Conservation (phyloP, 1,139 yeast species). For the Schizosaccharomyces versatilis region DNA sequence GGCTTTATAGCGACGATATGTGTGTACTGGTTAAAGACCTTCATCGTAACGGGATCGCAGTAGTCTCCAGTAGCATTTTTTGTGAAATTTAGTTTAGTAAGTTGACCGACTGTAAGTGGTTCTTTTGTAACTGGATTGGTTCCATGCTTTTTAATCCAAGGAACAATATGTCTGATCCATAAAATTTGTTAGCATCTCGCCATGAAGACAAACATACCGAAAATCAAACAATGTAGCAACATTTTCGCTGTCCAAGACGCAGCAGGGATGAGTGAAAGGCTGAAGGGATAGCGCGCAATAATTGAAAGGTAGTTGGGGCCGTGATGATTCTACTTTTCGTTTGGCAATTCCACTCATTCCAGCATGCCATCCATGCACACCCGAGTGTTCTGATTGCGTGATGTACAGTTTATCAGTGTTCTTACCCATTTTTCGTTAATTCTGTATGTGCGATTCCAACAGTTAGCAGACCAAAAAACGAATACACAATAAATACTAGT, state of each 20-base stretch:
- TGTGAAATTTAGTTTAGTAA: conserved; percentile 17
- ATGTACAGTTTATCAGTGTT: conserved; percentile 22
- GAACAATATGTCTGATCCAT: conserved; percentile 16
- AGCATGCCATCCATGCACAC: conserved; percentile 16
- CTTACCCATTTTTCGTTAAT: conserved; percentile 18
- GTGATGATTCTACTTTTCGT: conserved; percentile 6
- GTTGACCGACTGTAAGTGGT: conserved; percentile 14
- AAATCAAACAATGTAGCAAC: conserved; percentile 18
- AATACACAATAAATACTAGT: neutral
- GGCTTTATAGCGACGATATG: conserved; percentile 18
- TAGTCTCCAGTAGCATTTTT: conserved; percentile 17
- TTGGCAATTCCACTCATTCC: conserved; percentile 16
- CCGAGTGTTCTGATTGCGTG: conserved; percentile 17
- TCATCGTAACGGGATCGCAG: conserved; percentile 20
- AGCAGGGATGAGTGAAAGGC: conserved; percentile 18
- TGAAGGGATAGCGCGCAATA: conserved; percentile 20
- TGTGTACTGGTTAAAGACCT: conserved; percentile 17
- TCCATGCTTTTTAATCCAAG: conserved; percentile 17
- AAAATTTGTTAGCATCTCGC: neutral
- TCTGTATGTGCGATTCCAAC: neutral
- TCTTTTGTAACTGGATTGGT: conserved; percentile 20
- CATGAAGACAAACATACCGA: conserved; percentile 7
- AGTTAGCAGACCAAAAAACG: neutral
- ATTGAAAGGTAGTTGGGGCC: conserved; percentile 18
- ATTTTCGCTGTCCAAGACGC: conserved; percentile 17